Conservation (phyloP, 306 rosid species). For the Pterocarpus santalinus region DNA sequence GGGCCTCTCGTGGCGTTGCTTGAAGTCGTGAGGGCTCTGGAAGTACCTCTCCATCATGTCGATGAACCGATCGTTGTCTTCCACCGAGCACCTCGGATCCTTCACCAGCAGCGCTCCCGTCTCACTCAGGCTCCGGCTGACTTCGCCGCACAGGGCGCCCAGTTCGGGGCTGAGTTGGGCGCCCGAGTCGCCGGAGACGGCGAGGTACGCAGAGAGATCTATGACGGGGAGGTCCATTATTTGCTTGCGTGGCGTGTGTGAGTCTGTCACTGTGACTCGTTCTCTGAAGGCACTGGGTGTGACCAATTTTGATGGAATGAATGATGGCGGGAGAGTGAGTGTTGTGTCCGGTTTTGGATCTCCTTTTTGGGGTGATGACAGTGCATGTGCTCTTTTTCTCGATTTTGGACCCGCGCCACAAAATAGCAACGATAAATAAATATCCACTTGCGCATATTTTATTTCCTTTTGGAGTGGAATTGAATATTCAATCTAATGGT, state of each 20-base stretch:
- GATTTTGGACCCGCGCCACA: too few relatives aligned
- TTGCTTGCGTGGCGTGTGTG: background rate
- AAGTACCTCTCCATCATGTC: slow-evolving; percentile 96
- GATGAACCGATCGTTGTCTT: slow-evolving; percentile 93
- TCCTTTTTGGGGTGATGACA: too few relatives aligned
- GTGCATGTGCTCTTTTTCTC: too few relatives aligned
- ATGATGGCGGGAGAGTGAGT: background rate
- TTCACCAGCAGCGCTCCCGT: slow-evolving; percentile 87
- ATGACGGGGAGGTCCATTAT: slow-evolving; percentile 79
- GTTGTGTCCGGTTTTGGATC: too few relatives aligned
- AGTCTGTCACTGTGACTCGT: background rate
- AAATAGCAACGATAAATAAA: too few relatives aligned
- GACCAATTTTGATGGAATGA: background rate
- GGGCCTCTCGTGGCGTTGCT: slow-evolving; percentile 79
- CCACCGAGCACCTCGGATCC: slow-evolving; percentile 82
- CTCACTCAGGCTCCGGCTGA: slow-evolving; percentile 79
- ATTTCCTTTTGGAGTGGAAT: too few relatives aligned
- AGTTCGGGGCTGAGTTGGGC: slow-evolving; percentile 37
- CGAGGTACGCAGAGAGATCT: slow-evolving; percentile 70
- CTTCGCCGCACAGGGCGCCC: slow-evolving; percentile 59
- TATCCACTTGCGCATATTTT: too few relatives aligned
- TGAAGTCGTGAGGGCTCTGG: slow-evolving; percentile 67
- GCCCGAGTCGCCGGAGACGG: slow-evolving; percentile 37
- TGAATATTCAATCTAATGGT: too few relatives aligned
- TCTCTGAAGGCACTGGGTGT: background rate